Evolutionary conservation across 148 eudicot species (phyloP).

Genomic region (Arctostaphylos glauca): DNA sequence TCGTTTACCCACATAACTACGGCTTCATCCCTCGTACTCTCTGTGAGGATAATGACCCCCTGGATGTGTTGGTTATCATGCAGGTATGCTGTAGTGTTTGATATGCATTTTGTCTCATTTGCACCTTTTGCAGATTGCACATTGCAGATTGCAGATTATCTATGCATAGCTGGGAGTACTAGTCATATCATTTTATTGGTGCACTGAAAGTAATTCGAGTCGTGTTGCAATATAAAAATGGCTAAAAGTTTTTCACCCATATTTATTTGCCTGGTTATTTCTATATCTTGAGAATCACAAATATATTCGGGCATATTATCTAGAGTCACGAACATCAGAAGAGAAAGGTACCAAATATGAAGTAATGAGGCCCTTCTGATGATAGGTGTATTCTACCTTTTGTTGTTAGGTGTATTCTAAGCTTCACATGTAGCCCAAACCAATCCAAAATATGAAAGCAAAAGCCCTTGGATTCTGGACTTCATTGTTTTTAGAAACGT

Average conservation of each 20-base stretch:
- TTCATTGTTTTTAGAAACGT: neutral
- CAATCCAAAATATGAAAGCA: neutral
- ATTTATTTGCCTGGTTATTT: neutral
- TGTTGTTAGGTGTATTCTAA: neutral
- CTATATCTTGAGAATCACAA: neutral
- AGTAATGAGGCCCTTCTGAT: neutral
- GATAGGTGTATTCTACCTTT: neutral
- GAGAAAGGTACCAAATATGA: neutral
- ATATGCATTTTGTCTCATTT: conserved; percentile 5
- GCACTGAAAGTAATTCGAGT: neutral
- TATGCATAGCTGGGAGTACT: neutral
- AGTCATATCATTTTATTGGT: neutral
- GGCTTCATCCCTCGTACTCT: conserved; percentile 79
- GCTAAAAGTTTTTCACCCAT: neutral
- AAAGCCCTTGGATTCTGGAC: neutral
- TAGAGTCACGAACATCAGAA: too few relatives aligned
- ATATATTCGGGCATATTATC: neutral
- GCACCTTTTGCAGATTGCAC: neutral
- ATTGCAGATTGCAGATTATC: neutral
- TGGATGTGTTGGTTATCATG: conserved; percentile 85
- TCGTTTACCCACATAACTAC: conserved; percentile 79
- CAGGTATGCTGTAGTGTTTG: conserved; percentile 40
- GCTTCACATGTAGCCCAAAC: neutral
- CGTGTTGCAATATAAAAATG: neutral
- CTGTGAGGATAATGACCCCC: conserved; percentile 73